Percentiles rank a stretch among this genome's conserved stretches.
Evolutionary conservation across 108 stramenopile genomes (phyloP).

Genomic region (Stephanodiscus minutulus): DNA sequence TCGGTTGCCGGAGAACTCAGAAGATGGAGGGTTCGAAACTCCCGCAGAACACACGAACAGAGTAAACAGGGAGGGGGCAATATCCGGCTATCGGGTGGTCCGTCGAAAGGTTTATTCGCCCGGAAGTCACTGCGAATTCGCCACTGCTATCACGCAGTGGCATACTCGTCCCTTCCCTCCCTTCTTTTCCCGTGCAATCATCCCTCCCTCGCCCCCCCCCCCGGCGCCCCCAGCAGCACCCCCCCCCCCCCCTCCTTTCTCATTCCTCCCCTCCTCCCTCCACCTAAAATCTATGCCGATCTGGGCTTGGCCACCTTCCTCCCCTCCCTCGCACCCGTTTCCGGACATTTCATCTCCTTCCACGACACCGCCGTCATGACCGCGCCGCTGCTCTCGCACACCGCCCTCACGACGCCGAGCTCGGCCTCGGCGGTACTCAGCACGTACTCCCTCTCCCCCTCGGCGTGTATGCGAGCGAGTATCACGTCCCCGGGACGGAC

Average conservation of each 20-base stretch:
- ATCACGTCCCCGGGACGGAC: conserved; percentile 88
- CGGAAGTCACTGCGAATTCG: no score
- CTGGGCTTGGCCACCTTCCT: conserved; percentile 92
- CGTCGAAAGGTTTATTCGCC: no score
- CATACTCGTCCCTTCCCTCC: no score
- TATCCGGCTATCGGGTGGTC: no score
- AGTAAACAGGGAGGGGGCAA: no score
- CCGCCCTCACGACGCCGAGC: conserved; percentile 86
- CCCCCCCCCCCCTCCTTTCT: neutral
- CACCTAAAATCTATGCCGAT: neutral
- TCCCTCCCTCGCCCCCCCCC: neutral
- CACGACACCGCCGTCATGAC: conserved; percentile 74
- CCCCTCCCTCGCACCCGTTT: conserved; percentile 70
- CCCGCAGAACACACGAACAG: no score
- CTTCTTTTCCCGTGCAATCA: no score
- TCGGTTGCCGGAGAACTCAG: no score
- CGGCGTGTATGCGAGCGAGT: conserved; percentile 74
- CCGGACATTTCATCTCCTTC: conserved; percentile 93
- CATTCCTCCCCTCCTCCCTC: no score
- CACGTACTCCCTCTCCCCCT: conserved; percentile 81
- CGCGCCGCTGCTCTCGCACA: conserved; percentile 56
- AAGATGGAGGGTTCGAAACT: no score
- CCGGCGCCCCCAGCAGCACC: no score
- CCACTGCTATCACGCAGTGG: no score
- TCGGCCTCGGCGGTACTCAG: conserved; percentile 87